Evolutionary conservation across 495 filamentous ascomycete species (phyloP), one percentile per base, ranked within the genome.

Genomic region (Penicillium chermesinum): DNA sequence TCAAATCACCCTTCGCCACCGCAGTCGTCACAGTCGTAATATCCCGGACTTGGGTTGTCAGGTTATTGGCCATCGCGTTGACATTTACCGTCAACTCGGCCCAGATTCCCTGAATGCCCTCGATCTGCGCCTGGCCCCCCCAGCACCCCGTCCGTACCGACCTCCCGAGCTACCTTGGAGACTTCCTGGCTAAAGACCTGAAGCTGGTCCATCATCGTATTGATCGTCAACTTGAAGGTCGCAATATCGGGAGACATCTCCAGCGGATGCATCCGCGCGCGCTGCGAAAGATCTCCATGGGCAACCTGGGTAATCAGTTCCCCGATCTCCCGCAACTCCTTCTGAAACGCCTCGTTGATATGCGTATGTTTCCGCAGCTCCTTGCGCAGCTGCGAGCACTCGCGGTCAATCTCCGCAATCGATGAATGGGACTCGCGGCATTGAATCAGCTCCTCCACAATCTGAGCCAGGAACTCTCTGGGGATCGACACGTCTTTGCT

Each of bases 181-280:
- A 96, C 90, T 69, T 96, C 88, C 60, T 85, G 88, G 44, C 89
- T 89, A 66, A 96, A 96, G 21, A 89, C 83, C 59, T 94, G 89
- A 46, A 96, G 74, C 68, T 96, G 90, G 60, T 95, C 90, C 77
- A 95, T 91, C 90, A 96, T 96, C 27, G 82, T 91, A 57, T 96
- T 96, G 70, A 69, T 81, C 0, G 88, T 94, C 54, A 85, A 81
- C 69, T 96, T 96, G 75, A 96, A 96, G 4, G 84, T 87, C 8
- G 85, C 87, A 60, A 96, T 96, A 64, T 96, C 90, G 1, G 89
- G 88, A 66, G 94, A 91, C 82, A 93, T 89, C 65, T 96, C 90
- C 46, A 86, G 81, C 2, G 85, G 84, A 60, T 95, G 89, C 60
- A 96, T 87, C 15, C 87, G 79, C 46, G 94, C 91, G 62, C 94